These are phyloP conservation scores for Collariella sp. DNA, from an alignment of 495 filamentous ascomycete genomes.

Conservation along the genomic window DNA sequence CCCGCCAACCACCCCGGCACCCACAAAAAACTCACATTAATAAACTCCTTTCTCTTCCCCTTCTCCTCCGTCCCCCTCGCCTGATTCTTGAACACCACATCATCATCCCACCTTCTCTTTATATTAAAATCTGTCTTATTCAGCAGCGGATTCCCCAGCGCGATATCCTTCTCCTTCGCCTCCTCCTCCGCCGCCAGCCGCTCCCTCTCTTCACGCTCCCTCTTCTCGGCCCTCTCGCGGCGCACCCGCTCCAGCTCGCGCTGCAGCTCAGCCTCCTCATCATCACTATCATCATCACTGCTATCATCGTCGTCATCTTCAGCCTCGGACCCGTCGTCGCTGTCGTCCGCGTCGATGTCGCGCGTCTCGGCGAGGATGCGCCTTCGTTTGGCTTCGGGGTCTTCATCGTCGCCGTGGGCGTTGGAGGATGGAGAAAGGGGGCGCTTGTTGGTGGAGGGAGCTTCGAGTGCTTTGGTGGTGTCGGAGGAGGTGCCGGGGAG, in stretches of 20 bases:
- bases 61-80: constrained; percentile 89
- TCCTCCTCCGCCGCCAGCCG: constrained; percentile 70
- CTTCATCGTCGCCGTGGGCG: constrained; percentile 46
- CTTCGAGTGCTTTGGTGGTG: constrained; percentile 23
- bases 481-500: constrained; percentile 23
- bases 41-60: constrained; percentile 85
- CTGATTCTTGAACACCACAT: constrained; percentile 99
- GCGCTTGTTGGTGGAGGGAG: constrained; percentile 50
- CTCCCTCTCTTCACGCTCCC: constrained; percentile 77
- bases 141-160: constrained; percentile 82
- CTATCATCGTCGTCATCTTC: constrained; percentile 39
- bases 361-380: constrained; percentile 81
- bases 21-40: constrained; percentile 57
- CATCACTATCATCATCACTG: constrained; percentile 56
- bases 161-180: constrained; percentile 78
- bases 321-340: constrained; percentile 46
- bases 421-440: constrained; percentile 44
- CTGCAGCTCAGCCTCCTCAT: constrained; percentile 83
- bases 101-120: constrained; percentile 90
- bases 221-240: constrained; percentile 75
- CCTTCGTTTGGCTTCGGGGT: constrained; percentile 73
- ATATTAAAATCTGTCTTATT: constrained; percentile 67
- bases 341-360: constrained; percentile 84
- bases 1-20: not conserved
- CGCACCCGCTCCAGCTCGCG: constrained; percentile 93